Base-by-base conservation (phyloP, 139 green algal species). In the Coelastrella sp. region DNA sequence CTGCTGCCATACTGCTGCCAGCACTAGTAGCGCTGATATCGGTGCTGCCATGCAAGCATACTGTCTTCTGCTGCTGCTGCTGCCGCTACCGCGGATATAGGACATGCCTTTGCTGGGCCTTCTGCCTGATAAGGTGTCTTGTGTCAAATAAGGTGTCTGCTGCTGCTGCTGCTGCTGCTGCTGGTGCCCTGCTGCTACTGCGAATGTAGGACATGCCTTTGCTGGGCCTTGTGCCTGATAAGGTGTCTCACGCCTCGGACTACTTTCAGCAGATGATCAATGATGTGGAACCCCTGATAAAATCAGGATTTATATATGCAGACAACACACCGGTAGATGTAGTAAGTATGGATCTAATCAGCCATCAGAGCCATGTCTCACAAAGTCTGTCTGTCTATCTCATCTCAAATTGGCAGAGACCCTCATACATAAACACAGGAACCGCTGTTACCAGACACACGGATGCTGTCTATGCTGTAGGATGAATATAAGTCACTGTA, bases 221-320 rank as follows among this genome's bases (percentile, higher is more conserved):
- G 78, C 93, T 99, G 88, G 98, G 97, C 17, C 88, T 99, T 7
- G 92, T 93, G 11, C 96, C 92, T 56, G 88, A 94, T 14, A 32
- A 54, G 1, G 32, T 99, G 56, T 98, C 96, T 13, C 98, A 99
- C 95, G 99, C 98, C 0, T 97, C 93, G 14, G 96, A 98, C 94
- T 98, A 98, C 92, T 98, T 99, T 86, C 91, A 92, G 0, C 10
- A 47, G 32, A 86, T 95, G 89, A 65, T 88, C 47, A 89, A 93
- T 14, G 92, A 95, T 76, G 95, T 91, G 2, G 89, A 95, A 83
- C 92, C 85, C 47, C 91, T 99, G 57, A 98, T 99, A 60, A 85
- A 93, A 61, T 88, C 95, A 85, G 97, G 97, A 5, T 87, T 96
- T 16, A 83, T 98, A 83, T 99, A 99, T 85, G 96, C 85, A 60